phyloP scores from a whole-genome alignment of 2,329 filamentous ascomycete species.

The Leptographium flavum region DNA sequence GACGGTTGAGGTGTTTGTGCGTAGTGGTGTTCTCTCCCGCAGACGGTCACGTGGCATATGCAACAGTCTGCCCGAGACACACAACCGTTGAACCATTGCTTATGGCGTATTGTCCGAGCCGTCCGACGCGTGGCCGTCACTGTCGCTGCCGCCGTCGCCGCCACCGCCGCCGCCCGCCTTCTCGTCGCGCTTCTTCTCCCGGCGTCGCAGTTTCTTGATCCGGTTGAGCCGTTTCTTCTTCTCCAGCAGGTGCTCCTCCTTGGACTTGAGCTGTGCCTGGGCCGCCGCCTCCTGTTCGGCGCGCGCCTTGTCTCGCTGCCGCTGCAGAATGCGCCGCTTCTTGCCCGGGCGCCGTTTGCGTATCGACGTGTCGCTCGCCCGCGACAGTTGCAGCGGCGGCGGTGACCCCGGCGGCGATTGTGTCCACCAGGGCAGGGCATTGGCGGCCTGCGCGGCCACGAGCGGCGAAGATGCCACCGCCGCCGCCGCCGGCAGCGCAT shows the following conservation, averaged over 20 bases:
- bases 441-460: constrained; percentile 1
- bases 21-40: no score
- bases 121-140: background rate
- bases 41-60: no score
- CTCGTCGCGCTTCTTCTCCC: constrained; percentile 36
- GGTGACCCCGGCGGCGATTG: background rate
- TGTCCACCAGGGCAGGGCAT: constrained; percentile 8
- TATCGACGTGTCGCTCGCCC: constrained; percentile 1
- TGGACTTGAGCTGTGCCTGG: constrained; percentile 26
- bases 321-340: constrained; percentile 38
- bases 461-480: background rate
- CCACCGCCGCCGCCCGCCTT: background rate
- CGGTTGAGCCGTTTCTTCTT: constrained; percentile 50
- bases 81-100: background rate
- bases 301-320: constrained; percentile 28
- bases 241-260: constrained; percentile 41
- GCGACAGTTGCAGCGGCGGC: constrained; percentile 1
- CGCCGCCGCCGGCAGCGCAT: constrained; percentile 1
- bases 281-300: constrained; percentile 25
- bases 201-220: constrained; percentile 43
- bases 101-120: background rate
- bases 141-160: background rate
- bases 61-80: background rate
- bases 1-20: no score
- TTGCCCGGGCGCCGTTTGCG: constrained; percentile 37